Evolutionary conservation across 805 yeast species (phyloP).

Genomic region (Ascoidea asiatica): DNA sequence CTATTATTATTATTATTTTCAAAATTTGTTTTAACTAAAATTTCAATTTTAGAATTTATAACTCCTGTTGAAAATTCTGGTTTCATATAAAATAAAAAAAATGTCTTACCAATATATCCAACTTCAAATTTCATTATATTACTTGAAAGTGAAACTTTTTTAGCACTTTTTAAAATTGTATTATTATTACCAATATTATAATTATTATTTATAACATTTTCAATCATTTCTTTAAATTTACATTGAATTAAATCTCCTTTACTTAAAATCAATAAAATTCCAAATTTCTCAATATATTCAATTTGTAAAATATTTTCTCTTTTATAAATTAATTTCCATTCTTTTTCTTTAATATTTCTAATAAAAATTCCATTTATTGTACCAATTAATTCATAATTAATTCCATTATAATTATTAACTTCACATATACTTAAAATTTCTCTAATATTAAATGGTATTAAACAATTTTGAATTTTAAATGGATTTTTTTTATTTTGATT

Average conservation of each 20-base stretch:
- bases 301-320: too few species aligned
- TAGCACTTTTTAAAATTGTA: too few species aligned
- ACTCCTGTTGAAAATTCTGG: background rate
- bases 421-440: background rate
- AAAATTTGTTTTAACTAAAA: too few species aligned
- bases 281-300: background rate
- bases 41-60: background rate
- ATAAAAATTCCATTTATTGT: background rate
- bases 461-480: too few species aligned
- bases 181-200: too few species aligned
- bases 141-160: too few species aligned
- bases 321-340: background rate
- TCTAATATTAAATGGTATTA: background rate
- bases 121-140: too few species aligned
- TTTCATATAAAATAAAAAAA: background rate
- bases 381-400: background rate
- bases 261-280: too few species aligned
- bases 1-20: too few species aligned
- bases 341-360: background rate
- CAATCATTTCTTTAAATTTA: too few species aligned
- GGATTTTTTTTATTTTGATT: background rate
- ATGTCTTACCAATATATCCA: too few species aligned
- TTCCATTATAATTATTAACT: background rate
- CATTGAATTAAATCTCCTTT: background rate
- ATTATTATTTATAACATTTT: too few species aligned